phyloP scores from a whole-genome alignment of 495 filamentous ascomycete species.

The Tuber borchii region DNA sequence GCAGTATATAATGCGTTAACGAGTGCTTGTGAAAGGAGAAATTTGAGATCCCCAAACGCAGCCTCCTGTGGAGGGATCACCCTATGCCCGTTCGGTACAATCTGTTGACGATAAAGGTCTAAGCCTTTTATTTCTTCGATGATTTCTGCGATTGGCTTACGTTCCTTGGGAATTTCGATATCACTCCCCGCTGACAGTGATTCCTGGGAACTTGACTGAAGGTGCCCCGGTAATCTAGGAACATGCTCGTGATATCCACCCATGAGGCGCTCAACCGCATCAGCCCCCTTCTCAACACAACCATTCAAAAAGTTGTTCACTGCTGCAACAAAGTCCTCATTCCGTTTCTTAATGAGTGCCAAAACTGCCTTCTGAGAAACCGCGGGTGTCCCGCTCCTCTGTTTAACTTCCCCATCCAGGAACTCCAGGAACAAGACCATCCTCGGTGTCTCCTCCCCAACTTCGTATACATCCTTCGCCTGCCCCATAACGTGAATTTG shows the following conservation, averaged over 20 bases:
- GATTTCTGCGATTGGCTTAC: conserved; percentile 77
- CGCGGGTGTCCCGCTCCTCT: conserved; percentile 68
- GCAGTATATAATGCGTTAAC: conserved; percentile 94
- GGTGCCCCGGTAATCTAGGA: conserved; percentile 35
- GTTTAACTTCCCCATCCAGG: conserved; percentile 81
- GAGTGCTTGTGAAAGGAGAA: conserved; percentile 77
- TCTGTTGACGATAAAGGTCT: conserved; percentile 84
- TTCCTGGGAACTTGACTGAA: conserved; percentile 40
- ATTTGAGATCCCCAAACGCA: conserved; percentile 75
- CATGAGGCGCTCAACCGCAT: conserved; percentile 61
- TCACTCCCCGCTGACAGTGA: conserved; percentile 39
- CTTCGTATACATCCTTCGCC: conserved; percentile 45
- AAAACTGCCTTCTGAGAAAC: conserved; percentile 90
- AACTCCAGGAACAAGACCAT: conserved; percentile 87
- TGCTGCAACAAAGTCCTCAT: conserved; percentile 73
- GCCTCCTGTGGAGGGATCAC: conserved; percentile 84
- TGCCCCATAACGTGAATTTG: conserved; percentile 62
- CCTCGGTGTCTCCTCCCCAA: conserved; percentile 43
- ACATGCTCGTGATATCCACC: conserved; percentile 51
- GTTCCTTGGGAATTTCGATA: conserved; percentile 65
- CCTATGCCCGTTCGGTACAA: conserved; percentile 88
- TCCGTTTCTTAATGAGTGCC: conserved; percentile 82
- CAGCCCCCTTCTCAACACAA: conserved; percentile 58
- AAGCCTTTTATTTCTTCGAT: conserved; percentile 72
- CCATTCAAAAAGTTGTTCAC: conserved; percentile 68